Conservation (phyloP, 192 early-diverging fungal species). For the Coemansia sp. region DNA sequence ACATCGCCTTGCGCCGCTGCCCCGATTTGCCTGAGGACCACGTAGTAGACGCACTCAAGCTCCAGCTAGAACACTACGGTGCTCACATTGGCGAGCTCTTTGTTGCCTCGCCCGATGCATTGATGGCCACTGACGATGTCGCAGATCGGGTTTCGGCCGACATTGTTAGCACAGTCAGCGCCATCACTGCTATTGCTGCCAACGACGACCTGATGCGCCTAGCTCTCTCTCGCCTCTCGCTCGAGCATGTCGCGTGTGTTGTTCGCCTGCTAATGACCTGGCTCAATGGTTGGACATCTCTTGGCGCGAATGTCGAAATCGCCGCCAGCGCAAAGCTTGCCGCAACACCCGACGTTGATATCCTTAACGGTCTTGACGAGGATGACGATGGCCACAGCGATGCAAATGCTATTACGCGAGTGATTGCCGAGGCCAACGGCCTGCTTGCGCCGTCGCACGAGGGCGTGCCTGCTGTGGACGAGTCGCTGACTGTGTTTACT, state of each 20-base stretch:
- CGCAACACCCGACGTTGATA: slow-evolving; percentile 13
- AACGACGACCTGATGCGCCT: slow-evolving; percentile 41
- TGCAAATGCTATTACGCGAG: not conserved
- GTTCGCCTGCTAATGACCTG: slow-evolving; percentile 43
- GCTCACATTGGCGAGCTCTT: slow-evolving; percentile 35
- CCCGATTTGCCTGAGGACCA: slow-evolving; percentile 54
- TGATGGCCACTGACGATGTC: not conserved
- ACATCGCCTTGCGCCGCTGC: slow-evolving; percentile 40
- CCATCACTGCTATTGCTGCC: slow-evolving; percentile 28
- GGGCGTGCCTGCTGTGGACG: slow-evolving; percentile 37
- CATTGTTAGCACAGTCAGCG: slow-evolving; percentile 33
- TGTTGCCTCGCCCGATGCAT: not conserved
- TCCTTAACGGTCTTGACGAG: not conserved
- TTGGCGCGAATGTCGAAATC: slow-evolving; percentile 51
- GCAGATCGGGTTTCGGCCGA: slow-evolving; percentile 15
- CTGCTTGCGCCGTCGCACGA: slow-evolving; percentile 12
- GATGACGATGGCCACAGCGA: slow-evolving; percentile 4
- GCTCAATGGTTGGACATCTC: slow-evolving; percentile 35
- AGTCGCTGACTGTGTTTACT: slow-evolving; percentile 34
- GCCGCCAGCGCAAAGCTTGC: slow-evolving; percentile 45
- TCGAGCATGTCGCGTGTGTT: slow-evolving; percentile 42
- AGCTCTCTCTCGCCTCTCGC: slow-evolving; percentile 39
- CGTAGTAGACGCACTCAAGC: slow-evolving; percentile 35
- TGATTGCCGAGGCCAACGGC: slow-evolving; percentile 8
- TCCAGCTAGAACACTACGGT: slow-evolving; percentile 44